Conservation (phyloP, 371 early-diverging fungal species). For the Funneliformis caledonium region DNA sequence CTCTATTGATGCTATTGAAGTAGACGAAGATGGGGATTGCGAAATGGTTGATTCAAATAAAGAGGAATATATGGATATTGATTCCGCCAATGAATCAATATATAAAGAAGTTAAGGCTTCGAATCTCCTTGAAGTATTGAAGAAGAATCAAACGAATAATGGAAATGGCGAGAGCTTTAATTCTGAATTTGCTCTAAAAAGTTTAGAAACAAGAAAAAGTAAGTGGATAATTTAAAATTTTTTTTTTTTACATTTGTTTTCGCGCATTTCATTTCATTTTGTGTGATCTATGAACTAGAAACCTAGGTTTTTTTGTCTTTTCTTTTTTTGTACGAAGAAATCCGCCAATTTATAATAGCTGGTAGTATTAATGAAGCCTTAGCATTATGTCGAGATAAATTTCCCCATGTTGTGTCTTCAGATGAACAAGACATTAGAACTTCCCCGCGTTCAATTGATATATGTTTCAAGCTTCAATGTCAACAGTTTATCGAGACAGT, state of each 20-base stretch:
- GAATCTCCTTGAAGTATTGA: conserved; percentile 14
- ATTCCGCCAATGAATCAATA: conserved; percentile 14
- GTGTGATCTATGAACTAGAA: neutral
- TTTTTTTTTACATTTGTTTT: neutral
- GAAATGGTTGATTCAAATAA: conserved; percentile 22
- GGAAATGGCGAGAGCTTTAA: conserved; percentile 11
- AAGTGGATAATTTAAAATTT: conserved; percentile 6
- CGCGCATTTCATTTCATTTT: neutral
- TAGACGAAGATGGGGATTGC: conserved; percentile 25
- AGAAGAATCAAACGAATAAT: neutral
- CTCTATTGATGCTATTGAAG: neutral
- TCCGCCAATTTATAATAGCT: conserved; percentile 47
- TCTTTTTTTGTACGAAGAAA: conserved; percentile 41
- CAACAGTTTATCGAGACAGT: conserved; percentile 52
- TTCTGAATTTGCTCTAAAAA: conserved; percentile 4
- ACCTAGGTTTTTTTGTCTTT: neutral
- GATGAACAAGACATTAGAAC: conserved; percentile 43
- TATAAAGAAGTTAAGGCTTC: neutral
- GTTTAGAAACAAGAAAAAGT: conserved; percentile 35
- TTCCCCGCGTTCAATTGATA: conserved; percentile 46
- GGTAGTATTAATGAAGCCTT: conserved; percentile 50
- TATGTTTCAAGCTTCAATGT: conserved; percentile 51
- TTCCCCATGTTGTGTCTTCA: conserved; percentile 49
- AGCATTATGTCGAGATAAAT: conserved; percentile 46
- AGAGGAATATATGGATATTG: conserved; percentile 18